Conservation (phyloP, 768 basidiomycete genomes). For the Pleurotus cornucopiae region DNA sequence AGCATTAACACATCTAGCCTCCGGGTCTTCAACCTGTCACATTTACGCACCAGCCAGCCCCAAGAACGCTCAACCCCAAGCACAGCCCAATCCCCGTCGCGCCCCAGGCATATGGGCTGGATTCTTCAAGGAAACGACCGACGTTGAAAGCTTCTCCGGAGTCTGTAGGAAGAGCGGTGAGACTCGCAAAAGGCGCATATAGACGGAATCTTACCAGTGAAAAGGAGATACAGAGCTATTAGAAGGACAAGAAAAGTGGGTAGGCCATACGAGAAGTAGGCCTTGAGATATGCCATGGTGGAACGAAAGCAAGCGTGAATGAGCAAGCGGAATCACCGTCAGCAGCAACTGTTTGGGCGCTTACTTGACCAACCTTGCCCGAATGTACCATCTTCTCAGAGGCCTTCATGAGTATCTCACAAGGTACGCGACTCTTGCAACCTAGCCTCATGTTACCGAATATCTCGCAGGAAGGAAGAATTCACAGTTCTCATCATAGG, state of each 20-base stretch:
- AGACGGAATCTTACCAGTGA: constrained; percentile 61
- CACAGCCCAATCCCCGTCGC: constrained; percentile 88
- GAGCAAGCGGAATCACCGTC: constrained; percentile 6
- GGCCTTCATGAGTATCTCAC: constrained; percentile 90
- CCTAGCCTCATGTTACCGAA: not conserved
- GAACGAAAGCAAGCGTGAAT: not conserved
- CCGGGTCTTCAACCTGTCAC: not conserved
- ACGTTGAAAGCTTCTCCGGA: constrained; percentile 93
- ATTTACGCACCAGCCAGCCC: constrained; percentile 84
- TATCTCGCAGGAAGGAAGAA: constrained; percentile 66
- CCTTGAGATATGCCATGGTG: constrained; percentile 41
- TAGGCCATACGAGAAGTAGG: constrained; percentile 67
- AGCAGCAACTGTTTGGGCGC: not conserved
- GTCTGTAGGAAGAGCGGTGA: constrained; percentile 33
- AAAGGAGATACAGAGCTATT: constrained; percentile 82
- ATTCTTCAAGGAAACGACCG: constrained; percentile 90
- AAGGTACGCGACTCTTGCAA: constrained; percentile 38
- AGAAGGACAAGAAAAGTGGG: constrained; percentile 59
- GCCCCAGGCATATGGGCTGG: constrained; percentile 92
- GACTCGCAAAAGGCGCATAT: not conserved
- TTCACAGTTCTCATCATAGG: constrained; percentile 96
- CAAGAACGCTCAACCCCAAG: constrained; percentile 89
- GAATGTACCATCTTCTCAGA: constrained; percentile 92
- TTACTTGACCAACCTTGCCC: constrained; percentile 13
- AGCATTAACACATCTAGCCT: not conserved